phyloP scores from a whole-genome alignment of 306 rosid genomes.

The Carpinus fangiana region DNA sequence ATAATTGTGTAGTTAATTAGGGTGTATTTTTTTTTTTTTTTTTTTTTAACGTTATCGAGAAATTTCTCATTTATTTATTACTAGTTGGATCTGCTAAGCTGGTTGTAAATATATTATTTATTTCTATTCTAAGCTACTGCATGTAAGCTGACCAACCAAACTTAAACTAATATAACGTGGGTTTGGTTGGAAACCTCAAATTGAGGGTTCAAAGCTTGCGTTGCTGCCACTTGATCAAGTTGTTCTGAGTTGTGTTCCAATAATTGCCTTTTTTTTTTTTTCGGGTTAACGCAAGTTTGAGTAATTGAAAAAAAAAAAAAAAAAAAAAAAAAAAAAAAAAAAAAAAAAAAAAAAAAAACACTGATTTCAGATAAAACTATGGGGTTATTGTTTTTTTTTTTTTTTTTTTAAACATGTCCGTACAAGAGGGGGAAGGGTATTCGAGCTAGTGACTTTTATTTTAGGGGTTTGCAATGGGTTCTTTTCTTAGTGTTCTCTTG shows the following conservation, averaged over 20 bases:
- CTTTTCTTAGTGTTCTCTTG: too few species aligned
- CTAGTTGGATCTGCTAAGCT: not conserved
- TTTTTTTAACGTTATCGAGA: not conserved
- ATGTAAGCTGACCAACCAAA: not conserved
- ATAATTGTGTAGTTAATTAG: constrained; percentile 24
- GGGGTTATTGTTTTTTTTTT: too few species aligned
- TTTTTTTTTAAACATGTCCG: too few species aligned
- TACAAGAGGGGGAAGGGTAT: too few species aligned
- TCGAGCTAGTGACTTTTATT: too few species aligned
- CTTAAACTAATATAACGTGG: not conserved
- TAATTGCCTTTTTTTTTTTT: too few species aligned
- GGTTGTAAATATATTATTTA: constrained; percentile 7
- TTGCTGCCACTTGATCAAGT: not conserved
- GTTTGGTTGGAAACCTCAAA: not conserved
- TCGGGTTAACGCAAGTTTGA: too few species aligned
- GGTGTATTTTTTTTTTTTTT: not conserved
- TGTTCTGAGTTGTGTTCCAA: not conserved
- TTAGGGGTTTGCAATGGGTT: too few species aligned
- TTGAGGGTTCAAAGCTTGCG: not conserved
- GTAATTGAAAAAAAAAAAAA: too few species aligned
- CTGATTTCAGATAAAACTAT: too few species aligned
- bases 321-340: too few species aligned
- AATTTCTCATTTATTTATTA: constrained; percentile 2
- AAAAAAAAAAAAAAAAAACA: too few species aligned
- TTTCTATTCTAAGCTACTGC: not conserved